A percentile compares a stretch with the other conserved stretches of the same genome.
phyloP scores from a whole-genome alignment of 352 stramenopile genomes.

The Plasmopara viticola region DNA sequence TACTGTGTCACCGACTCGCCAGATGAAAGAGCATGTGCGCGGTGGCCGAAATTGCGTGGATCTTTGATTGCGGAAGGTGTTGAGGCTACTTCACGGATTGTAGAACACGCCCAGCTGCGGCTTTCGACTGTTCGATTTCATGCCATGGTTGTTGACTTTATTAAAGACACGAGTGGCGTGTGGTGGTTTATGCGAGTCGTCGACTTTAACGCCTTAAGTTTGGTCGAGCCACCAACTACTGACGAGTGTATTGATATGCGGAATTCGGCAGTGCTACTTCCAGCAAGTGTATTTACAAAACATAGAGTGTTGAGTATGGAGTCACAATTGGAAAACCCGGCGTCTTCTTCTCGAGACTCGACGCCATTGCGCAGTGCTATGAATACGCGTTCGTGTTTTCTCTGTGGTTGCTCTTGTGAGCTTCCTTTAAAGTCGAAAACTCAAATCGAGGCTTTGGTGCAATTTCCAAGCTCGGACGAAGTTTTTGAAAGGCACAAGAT shows the following conservation, averaged over 20 bases:
- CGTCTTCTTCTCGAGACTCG: slow-evolving; percentile 5
- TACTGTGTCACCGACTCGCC: slow-evolving; percentile 40
- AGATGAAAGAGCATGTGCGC: slow-evolving; percentile 22
- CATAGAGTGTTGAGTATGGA: slow-evolving; percentile 20
- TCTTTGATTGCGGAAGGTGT: slow-evolving; percentile 45
- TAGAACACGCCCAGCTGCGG: slow-evolving; percentile 58
- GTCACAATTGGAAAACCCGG: slow-evolving; percentile 1
- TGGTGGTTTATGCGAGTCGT: slow-evolving; percentile 75
- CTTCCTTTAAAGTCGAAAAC: slow-evolving; percentile 31
- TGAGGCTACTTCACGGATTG: slow-evolving; percentile 40
- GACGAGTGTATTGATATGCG: slow-evolving; percentile 8
- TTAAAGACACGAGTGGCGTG: slow-evolving; percentile 44
- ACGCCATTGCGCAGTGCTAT: slow-evolving; percentile 5
- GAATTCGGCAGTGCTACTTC: slow-evolving; percentile 42
- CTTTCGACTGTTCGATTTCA: slow-evolving; percentile 51
- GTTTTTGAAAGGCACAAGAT: slow-evolving; percentile 5
- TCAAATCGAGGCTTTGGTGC: slow-evolving; percentile 37
- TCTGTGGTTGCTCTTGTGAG: slow-evolving; percentile 54
- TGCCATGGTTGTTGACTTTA: slow-evolving; percentile 59
- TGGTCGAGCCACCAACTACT: slow-evolving; percentile 10
- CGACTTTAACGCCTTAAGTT: slow-evolving; percentile 36
- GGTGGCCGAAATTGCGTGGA: slow-evolving; percentile 52
- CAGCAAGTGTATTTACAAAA: slow-evolving; percentile 37
- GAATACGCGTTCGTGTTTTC: slow-evolving; percentile 35
- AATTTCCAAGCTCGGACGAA: slow-evolving; percentile 16